phyloP scores from a whole-genome alignment of 2,329 filamentous ascomycete genomes.

The Aspergillus ibericus region DNA sequence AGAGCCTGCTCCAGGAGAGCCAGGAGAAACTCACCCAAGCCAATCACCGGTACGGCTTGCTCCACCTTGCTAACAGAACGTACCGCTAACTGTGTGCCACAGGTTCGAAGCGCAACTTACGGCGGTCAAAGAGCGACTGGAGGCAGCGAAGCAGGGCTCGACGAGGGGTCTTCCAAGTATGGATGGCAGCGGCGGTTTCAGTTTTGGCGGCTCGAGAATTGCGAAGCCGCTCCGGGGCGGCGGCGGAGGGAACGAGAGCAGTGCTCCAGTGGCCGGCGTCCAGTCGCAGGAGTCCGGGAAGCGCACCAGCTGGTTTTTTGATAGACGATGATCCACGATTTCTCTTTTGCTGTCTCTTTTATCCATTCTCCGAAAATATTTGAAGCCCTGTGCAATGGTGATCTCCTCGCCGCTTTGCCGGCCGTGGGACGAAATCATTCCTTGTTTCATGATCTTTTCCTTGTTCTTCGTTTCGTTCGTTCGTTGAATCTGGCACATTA shows the following conservation, averaged over 20 bases:
- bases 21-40: constrained; percentile 97
- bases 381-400: constrained; percentile 12
- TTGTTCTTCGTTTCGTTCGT: constrained; percentile 1
- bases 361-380: constrained; percentile 25
- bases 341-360: constrained; percentile 28
- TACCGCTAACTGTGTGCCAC: constrained; percentile 19
- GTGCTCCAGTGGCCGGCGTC: constrained; percentile 45
- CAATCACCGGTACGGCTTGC: constrained; percentile 80
- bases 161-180: constrained; percentile 76
- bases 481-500: constrained; percentile 5
- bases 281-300: constrained; percentile 72
- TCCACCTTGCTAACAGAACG: constrained; percentile 7
- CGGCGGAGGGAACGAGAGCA: constrained; percentile 37
- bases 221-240: constrained; percentile 64
- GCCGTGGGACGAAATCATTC: constrained; percentile 5
- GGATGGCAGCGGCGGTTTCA: constrained; percentile 68
- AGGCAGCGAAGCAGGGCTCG: constrained; percentile 88
- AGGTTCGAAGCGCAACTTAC: constrained; percentile 98
- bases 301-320: constrained; percentile 58
- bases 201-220: constrained; percentile 63
- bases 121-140: constrained; percentile 95
- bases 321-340: constrained; percentile 42
- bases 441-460: constrained; percentile 6
- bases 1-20: constrained; percentile 89
- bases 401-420: constrained; percentile 6